A percentile compares a stretch with the other conserved stretches of the same genome.
Conservation (phyloP, 371 early-diverging fungal species). For the Syncephalastrum racemosum region DNA sequence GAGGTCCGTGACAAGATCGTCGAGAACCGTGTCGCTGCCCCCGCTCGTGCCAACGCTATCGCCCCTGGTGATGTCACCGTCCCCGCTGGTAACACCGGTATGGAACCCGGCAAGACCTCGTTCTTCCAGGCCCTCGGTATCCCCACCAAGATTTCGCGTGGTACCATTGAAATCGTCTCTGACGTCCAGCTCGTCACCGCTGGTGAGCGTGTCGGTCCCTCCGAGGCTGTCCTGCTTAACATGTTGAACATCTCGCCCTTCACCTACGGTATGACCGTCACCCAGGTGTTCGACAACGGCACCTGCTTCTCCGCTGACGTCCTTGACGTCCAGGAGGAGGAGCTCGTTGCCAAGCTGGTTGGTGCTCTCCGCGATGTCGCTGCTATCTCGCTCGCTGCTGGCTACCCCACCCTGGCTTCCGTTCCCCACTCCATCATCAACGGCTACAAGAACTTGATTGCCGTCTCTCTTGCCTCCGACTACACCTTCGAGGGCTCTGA, state of each 20-base stretch:
- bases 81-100: constrained; percentile 99
- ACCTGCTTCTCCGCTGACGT: constrained; percentile 89
- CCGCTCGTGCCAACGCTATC: constrained; percentile 98
- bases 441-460: constrained; percentile 95
- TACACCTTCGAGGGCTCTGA: constrained; percentile 93
- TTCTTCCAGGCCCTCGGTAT: constrained; percentile 99
- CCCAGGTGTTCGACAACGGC: constrained; percentile 94
- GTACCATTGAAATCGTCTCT: constrained; percentile 99
- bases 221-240: constrained; percentile 98
- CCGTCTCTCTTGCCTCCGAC: constrained; percentile 89
- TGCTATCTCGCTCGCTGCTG: constrained; percentile 92
- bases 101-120: constrained; percentile 99
- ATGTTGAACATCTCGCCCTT: constrained; percentile 99
- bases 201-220: constrained; percentile 97
- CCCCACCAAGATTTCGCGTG: constrained; percentile 99
- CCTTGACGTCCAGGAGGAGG: constrained; percentile 91
- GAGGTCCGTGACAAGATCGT: constrained; percentile 90
- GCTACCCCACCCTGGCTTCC: constrained; percentile 94
- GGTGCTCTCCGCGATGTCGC: constrained; percentile 88
- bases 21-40: constrained; percentile 96
- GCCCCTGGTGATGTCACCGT: constrained; percentile 97
- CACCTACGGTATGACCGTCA: constrained; percentile 98
- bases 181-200: constrained; percentile 91
- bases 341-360: constrained; percentile 79
- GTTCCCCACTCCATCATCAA: constrained; percentile 97